Base-by-base conservation (phyloP, 2,329 filamentous ascomycete species). In the Nemania sp. region DNA sequence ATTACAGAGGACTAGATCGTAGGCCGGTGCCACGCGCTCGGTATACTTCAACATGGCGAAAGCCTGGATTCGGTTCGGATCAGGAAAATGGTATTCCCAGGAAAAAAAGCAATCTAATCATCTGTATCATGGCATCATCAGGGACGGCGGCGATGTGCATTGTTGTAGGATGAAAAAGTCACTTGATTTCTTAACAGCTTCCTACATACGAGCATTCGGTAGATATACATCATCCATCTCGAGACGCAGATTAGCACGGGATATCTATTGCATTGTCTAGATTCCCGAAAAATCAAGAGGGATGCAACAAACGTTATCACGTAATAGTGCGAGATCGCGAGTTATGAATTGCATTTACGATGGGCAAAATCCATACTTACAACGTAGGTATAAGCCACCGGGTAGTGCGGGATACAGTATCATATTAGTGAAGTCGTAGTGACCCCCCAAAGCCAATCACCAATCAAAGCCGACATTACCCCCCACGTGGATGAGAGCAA, bases 1-100 rank as follows among this genome's bases (percentile, higher is more conserved):
- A 86, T 97, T 77, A 97, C 93, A 15, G 94, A 97, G 83, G 93
- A 97, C 77, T 94, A 89, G 79, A 43, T 2, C 35, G 43, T 22
- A 15, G 7, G 20, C 22, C 7, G 26, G 53, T 32, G 49, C 29
- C 11, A 15, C 18, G 26, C 41, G 15, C 22, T 58, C 41, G 18
- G 20, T 22, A 45, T 27, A 26, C 13, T 41, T 52, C 26, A 27
- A 27, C 6, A 35, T 38, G 20, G 52, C 27, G 22, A 43, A 20
- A 55, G 49, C 49, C 20, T 59, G 22, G n/a, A 54, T n/a, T 59
- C 51, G 62, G 66, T n/a, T 58, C 32, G 47, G 41, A n/a, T 41
- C 26, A 20, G 59, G 60, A 47, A 49, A 61, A 58, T 1, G 29
- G 45, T n/a, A 60, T 41, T 60, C 52, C n/a, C 29, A 52, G 35